Conservation (phyloP, 2,329 filamentous ascomycete species). For the Aspergillus felis region DNA sequence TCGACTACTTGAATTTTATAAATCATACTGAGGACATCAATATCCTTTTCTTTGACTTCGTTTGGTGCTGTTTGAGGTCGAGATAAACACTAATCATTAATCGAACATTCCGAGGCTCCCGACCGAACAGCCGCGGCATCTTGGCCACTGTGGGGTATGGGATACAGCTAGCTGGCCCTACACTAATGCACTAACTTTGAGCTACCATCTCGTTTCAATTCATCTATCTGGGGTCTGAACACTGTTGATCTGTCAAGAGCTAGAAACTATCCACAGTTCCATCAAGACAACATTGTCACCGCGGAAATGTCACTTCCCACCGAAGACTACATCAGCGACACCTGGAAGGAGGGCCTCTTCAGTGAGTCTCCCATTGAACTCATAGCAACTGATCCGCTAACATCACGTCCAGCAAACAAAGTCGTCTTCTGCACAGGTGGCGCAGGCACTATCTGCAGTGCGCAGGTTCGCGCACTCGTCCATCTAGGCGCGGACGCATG, state of each 20-base stretch:
- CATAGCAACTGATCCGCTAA: slow-evolving; percentile 5
- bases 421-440: slow-evolving; percentile 95
- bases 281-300: neutral
- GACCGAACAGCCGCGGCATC: neutral
- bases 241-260: neutral
- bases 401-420: slow-evolving; percentile 61
- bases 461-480: slow-evolving; percentile 87
- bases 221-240: neutral
- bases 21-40: neutral
- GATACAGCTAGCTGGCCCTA: neutral
- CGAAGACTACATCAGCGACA: slow-evolving; percentile 72
- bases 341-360: slow-evolving; percentile 87
- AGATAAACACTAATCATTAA: neutral
- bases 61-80: neutral
- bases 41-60: neutral
- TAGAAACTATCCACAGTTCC: neutral
- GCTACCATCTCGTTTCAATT: neutral
- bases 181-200: neutral
- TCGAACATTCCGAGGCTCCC: neutral
- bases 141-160: neutral
- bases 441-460: slow-evolving; percentile 88
- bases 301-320: slow-evolving; percentile 63
- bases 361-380: slow-evolving; percentile 47
- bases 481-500: slow-evolving; percentile 88
- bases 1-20: neutral